Evolutionary conservation across 768 basidiomycete genomes (phyloP).

Genomic region (Multifurca ochricompacta): DNA sequence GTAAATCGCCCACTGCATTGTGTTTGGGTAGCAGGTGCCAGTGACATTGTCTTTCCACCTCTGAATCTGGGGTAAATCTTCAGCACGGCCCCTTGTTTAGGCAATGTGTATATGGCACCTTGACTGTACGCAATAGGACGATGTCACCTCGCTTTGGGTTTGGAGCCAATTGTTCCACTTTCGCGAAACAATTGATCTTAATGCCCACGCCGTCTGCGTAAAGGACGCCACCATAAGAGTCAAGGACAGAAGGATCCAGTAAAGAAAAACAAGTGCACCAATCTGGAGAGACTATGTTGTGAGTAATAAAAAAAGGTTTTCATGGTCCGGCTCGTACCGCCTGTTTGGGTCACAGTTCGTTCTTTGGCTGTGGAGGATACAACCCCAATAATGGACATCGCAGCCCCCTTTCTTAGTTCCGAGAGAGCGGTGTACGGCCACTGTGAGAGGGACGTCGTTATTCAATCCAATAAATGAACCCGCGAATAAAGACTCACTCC

Average conservation of each 20-base stretch:
- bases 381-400: conserved; percentile 29
- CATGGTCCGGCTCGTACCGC: conserved; percentile 24
- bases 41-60: conserved; percentile 6
- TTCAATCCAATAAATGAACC: background rate
- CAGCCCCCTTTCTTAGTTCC: background rate
- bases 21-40: conserved; percentile 4
- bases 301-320: background rate
- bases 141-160: conserved; percentile 40
- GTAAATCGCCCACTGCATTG: conserved; percentile 15
- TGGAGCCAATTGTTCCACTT: conserved; percentile 44
- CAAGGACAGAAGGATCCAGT: conserved; percentile 45
- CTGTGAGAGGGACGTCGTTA: background rate
- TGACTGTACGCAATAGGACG: conserved; percentile 42
- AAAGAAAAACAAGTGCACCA: conserved; percentile 38
- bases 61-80: conserved; percentile 6
- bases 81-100: background rate
- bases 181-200: conserved; percentile 44
- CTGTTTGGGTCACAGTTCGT: conserved; percentile 21
- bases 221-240: conserved; percentile 24
- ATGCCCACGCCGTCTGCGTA: conserved; percentile 23
- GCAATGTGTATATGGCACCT: conserved; percentile 29
- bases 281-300: conserved; percentile 31
- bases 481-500: background rate
- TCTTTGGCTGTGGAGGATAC: conserved; percentile 20
- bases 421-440: conserved; percentile 13